These are phyloP conservation scores for Chrysosporium queenslandicum DNA, from an alignment of 2,329 filamentous ascomycete genomes.

Conservation along the genomic window DNA sequence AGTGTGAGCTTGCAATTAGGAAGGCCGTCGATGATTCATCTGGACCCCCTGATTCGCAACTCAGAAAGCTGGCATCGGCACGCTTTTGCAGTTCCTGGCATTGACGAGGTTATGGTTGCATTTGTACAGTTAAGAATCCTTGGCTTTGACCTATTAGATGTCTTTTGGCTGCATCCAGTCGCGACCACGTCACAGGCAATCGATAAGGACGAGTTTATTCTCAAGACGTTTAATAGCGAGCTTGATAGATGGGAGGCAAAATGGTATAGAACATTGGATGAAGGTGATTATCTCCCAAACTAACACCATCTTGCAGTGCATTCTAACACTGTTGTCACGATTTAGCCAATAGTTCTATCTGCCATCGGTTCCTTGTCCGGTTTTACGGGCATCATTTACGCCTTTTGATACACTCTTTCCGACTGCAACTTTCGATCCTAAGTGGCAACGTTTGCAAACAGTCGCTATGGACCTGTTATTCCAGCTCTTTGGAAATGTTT, in stretches of 20 bases:
- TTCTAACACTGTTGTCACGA: not conserved
- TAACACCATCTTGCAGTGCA: not conserved
- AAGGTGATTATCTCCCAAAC: conserved; percentile 10
- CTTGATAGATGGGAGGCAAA: conserved; percentile 18
- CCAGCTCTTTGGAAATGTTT: conserved; percentile 27
- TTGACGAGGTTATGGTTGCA: conserved; percentile 31
- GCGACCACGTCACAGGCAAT: conserved; percentile 14
- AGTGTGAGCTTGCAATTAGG: conserved; percentile 37
- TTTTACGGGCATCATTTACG: conserved; percentile 35
- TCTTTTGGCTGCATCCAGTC: conserved; percentile 19
- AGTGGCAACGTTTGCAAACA: conserved; percentile 19
- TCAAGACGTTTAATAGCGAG: conserved; percentile 17
- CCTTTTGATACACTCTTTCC: conserved; percentile 31
- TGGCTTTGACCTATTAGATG: conserved; percentile 28
- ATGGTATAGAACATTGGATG: conserved; percentile 18
- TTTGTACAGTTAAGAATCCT: conserved; percentile 31
- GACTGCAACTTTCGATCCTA: conserved; percentile 27
- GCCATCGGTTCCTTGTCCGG: conserved; percentile 30
- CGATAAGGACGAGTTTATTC: conserved; percentile 16
- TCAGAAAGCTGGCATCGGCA: conserved; percentile 29
- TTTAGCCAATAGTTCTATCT: conserved; percentile 18
- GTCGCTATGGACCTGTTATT: conserved; percentile 20
- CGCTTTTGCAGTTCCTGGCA: conserved; percentile 23
- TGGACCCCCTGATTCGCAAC: conserved; percentile 31
- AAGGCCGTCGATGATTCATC: conserved; percentile 37